Conservation (phyloP, 2,329 filamentous ascomycete genomes). For the Fusarium verticillioides region DNA sequence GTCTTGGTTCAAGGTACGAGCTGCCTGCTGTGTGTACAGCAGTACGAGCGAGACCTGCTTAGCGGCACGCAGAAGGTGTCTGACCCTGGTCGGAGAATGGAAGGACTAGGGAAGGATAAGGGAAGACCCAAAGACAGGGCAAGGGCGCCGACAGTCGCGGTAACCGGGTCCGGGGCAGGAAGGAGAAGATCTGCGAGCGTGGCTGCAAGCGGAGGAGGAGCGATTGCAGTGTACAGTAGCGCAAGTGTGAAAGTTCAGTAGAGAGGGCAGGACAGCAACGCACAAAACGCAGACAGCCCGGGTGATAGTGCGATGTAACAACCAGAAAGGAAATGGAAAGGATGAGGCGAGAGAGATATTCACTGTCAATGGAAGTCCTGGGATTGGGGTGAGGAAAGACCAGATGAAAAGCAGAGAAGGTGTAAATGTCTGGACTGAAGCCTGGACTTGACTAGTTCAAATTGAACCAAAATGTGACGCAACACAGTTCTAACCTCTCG, state of each 20-base stretch:
- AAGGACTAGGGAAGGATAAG: constrained; percentile 41
- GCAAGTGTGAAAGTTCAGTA: not conserved
- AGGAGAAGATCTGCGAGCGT: constrained; percentile 42
- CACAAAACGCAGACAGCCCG: not conserved
- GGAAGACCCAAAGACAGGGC: constrained; percentile 33
- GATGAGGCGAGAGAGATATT: not conserved
- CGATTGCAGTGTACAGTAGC: constrained; percentile 29
- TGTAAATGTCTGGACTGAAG: constrained; percentile 1
- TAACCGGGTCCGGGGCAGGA: constrained; percentile 39
- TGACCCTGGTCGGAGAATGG: constrained; percentile 37
- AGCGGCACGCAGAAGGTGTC: constrained; percentile 38
- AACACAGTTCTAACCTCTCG: not conserved
- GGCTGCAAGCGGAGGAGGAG: constrained; percentile 40
- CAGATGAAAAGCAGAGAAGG: constrained; percentile 6
- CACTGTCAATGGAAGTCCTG: not conserved
- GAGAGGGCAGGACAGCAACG: not conserved
- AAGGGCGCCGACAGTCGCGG: constrained; percentile 36
- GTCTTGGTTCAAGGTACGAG: constrained; percentile 25
- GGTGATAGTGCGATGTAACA: constrained; percentile 28
- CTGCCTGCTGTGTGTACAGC: constrained; percentile 25
- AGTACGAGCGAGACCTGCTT: constrained; percentile 35
- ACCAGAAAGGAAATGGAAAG: not conserved
- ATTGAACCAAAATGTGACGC: constrained; percentile 12
- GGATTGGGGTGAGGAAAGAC: not conserved
- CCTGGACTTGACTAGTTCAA: not conserved